phyloP scores from a whole-genome alignment of 2,329 filamentous ascomycete genomes.

The Leptographium flavum region DNA sequence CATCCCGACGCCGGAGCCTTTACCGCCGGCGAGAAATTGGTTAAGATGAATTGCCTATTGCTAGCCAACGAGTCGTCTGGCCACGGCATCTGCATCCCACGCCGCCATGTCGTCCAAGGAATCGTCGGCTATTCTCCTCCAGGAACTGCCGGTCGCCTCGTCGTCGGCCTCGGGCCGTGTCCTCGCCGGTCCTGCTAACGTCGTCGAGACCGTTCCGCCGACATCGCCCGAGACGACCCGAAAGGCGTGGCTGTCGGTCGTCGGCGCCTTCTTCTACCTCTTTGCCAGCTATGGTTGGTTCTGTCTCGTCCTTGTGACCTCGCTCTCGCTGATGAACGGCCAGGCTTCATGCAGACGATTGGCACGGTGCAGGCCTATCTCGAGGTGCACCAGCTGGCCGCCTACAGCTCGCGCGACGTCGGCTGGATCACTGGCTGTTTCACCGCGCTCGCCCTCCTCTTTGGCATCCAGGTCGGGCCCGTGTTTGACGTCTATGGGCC shows the following conservation, averaged over 20 bases:
- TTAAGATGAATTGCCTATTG: too few relatives aligned
- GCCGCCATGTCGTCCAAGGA: too few relatives aligned
- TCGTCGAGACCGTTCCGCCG: background rate
- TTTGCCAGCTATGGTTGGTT: conserved; percentile 7
- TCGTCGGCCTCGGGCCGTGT: too few relatives aligned
- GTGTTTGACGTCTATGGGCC: conserved; percentile 33
- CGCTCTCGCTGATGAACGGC: background rate
- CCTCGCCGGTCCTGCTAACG: too few relatives aligned
- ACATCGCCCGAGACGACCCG: background rate
- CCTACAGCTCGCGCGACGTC: conserved; percentile 27
- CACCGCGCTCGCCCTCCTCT: conserved; percentile 27
- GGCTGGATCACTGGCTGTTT: conserved; percentile 35
- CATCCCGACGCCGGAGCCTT: too few relatives aligned
- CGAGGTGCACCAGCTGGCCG: conserved; percentile 25
- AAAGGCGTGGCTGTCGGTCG: conserved; percentile 6
- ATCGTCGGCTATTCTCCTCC: too few relatives aligned
- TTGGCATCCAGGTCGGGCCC: conserved; percentile 32
- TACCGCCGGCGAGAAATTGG: too few relatives aligned
- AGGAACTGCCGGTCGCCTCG: too few relatives aligned
- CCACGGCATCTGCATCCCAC: too few relatives aligned
- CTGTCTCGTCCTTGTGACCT: background rate
- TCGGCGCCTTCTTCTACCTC: conserved; percentile 6
- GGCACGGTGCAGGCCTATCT: conserved; percentile 34
- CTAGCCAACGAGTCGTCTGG: too few relatives aligned
- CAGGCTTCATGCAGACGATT: conserved; percentile 31